phyloP scores from a whole-genome alignment of 805 yeast genomes.

The Candida tammaniensis region DNA sequence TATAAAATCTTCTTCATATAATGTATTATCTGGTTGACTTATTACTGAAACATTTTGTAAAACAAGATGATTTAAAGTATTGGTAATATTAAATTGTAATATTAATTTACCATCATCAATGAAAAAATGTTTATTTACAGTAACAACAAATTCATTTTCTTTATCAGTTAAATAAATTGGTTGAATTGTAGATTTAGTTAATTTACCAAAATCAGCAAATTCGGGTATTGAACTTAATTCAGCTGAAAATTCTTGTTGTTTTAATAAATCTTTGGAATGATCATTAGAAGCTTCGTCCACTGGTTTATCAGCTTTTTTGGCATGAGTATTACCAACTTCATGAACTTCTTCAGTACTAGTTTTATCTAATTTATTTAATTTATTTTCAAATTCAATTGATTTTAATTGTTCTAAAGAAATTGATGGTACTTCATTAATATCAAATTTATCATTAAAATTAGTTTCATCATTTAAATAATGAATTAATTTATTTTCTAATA shows the following conservation, averaged over 20 bases:
- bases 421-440: slow-evolving; percentile 63
- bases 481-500: slow-evolving; percentile 75
- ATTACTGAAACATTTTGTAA: slow-evolving; percentile 74
- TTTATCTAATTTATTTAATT: slow-evolving; percentile 38
- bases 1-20: slow-evolving; percentile 64
- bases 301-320: slow-evolving; percentile 9
- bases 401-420: slow-evolving; percentile 66
- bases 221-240: slow-evolving; percentile 72
- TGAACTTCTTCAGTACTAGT: slow-evolving; percentile 21
- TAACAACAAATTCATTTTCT: slow-evolving; percentile 91
- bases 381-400: slow-evolving; percentile 58
- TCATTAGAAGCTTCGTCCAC: slow-evolving; percentile 11
- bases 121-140: slow-evolving; percentile 80
- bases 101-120: slow-evolving; percentile 55
- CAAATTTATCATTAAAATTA: slow-evolving; percentile 60
- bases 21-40: slow-evolving; percentile 59
- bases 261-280: slow-evolving; percentile 29
- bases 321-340: slow-evolving; percentile 4
- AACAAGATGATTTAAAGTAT: slow-evolving; percentile 77
- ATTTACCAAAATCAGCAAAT: slow-evolving; percentile 66
- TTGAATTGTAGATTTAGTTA: slow-evolving; percentile 65
- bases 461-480: slow-evolving; percentile 60
- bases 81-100: slow-evolving; percentile 77
- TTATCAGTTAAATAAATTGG: slow-evolving; percentile 75
- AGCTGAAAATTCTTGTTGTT: slow-evolving; percentile 65